Evolutionary conservation across 2,329 filamentous ascomycete species (phyloP).

Genomic region (Fusarium chaquense): DNA sequence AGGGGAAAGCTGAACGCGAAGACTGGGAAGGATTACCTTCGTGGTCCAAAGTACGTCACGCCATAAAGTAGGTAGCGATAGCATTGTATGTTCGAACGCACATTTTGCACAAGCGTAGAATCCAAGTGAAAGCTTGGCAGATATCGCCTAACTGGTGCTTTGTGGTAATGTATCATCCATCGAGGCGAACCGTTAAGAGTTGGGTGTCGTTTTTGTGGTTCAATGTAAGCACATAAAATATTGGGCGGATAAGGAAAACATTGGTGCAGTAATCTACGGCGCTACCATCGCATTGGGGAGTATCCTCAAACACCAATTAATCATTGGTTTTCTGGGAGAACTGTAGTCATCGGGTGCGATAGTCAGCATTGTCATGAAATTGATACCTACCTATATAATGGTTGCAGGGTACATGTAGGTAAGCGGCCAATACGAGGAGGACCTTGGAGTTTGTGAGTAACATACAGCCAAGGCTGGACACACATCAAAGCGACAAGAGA

Average conservation of each 20-base stretch:
- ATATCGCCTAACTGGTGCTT: neutral
- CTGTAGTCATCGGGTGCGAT: slow-evolving; percentile 7
- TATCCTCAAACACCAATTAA: slow-evolving; percentile 22
- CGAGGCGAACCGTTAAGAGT: slow-evolving; percentile 2
- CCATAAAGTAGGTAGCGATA: slow-evolving; percentile 1
- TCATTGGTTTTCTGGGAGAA: slow-evolving; percentile 6
- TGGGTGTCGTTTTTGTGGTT: slow-evolving; percentile 2
- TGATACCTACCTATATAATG: neutral
- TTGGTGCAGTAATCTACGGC: neutral
- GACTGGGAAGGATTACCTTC: slow-evolving; percentile 6
- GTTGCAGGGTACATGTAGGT: slow-evolving; percentile 21
- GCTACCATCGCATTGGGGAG: neutral
- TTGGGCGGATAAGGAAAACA: neutral
- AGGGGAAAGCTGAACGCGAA: slow-evolving; percentile 11
- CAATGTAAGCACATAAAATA: slow-evolving; percentile 29
- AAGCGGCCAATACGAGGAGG: slow-evolving; percentile 29
- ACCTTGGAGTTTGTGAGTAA: slow-evolving; percentile 13
- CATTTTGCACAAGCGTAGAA: neutral
- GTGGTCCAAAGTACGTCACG: neutral
- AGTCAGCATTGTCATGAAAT: slow-evolving; percentile 13
- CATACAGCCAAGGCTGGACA: slow-evolving; percentile 12
- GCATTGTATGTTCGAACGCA: neutral
- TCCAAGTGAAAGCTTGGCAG: neutral
- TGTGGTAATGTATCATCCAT: slow-evolving; percentile 14
- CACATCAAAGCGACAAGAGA: slow-evolving; percentile 24